These are phyloP conservation scores for Taphrina wiesneri DNA, from an alignment of 1,139 yeast species.

Conservation along the genomic window DNA sequence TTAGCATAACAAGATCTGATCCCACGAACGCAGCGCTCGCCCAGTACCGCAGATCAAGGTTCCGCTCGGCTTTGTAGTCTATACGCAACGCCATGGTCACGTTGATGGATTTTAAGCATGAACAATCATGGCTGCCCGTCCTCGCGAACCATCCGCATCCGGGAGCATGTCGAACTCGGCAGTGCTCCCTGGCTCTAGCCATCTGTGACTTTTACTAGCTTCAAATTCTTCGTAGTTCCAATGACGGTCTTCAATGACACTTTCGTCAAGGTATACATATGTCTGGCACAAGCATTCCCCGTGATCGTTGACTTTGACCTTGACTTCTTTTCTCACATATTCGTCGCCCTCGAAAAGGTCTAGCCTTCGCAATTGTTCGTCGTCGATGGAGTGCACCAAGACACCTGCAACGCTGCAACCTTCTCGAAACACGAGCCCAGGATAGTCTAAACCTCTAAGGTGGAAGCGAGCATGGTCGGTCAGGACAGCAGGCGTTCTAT, in stretches of 20 bases:
- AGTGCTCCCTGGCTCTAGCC: constrained; percentile 9
- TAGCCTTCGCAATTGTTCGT: constrained; percentile 1
- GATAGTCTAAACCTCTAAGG: constrained; percentile 24
- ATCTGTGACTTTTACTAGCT: constrained; percentile 4
- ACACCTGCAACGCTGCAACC: constrained; percentile 17
- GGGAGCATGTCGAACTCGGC: constrained; percentile 17
- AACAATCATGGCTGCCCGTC: not conserved
- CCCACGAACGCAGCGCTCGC: too few relatives aligned
- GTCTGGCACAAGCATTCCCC: constrained; percentile 10
- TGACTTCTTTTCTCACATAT: constrained; percentile 4
- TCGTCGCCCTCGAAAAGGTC: constrained; percentile 35
- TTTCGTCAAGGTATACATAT: constrained; percentile 9
- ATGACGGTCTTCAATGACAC: not conserved
- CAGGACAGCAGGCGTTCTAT: constrained; percentile 2
- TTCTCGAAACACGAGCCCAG: constrained; percentile 9
- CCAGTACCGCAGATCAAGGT: too few relatives aligned
- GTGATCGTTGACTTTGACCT: not conserved
- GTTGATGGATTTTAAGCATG: too few relatives aligned
- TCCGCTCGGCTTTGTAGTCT: too few relatives aligned
- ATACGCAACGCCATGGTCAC: too few relatives aligned
- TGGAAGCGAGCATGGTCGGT: constrained; percentile 23
- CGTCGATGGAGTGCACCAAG: constrained; percentile 1
- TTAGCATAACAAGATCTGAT: too few relatives aligned
- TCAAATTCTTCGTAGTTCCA: constrained; percentile 27
- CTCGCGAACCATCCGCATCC: constrained; percentile 11